Evolutionary conservation across 176 grass and related monocot genomes (phyloP).

Genomic region (Thinopyrum elongatum): DNA sequence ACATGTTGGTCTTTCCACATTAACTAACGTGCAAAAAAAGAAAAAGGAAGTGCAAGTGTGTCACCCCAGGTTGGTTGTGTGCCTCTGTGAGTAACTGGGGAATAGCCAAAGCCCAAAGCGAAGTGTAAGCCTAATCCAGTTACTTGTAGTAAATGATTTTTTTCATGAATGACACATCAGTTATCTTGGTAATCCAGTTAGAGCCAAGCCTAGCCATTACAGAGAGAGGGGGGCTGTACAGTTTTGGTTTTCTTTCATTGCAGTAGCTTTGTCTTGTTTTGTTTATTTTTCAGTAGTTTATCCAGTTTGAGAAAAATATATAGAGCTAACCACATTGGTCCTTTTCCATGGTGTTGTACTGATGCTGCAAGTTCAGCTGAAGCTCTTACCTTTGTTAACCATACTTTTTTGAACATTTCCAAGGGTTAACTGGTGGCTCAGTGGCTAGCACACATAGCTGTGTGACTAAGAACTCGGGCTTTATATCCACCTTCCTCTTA

Average conservation of each 20-base stretch:
- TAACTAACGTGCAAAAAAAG: not conserved
- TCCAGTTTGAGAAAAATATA: too few species aligned
- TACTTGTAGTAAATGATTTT: not conserved
- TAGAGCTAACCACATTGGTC: not conserved
- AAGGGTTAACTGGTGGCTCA: not conserved
- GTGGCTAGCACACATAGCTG: not conserved
- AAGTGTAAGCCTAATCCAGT: not conserved
- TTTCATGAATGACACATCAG: not conserved
- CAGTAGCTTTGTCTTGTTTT: too few species aligned
- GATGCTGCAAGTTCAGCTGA: constrained; percentile 5
- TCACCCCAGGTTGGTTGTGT: not conserved
- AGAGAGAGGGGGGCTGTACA: too few species aligned
- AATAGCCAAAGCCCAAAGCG: not conserved
- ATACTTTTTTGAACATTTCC: not conserved
- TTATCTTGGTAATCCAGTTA: not conserved
- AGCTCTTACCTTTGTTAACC: not conserved
- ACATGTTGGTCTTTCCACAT: not conserved
- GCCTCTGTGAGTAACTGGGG: not conserved
- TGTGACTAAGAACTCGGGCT: not conserved
- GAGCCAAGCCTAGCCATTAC: not conserved
- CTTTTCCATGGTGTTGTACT: not conserved
- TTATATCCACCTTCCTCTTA: not conserved
- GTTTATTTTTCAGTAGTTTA: too few species aligned
- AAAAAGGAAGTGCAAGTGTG: not conserved
- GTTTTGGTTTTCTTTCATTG: too few species aligned